These are phyloP conservation scores for Amniculicola lignicola DNA, from an alignment of 495 filamentous ascomycete species.

Conservation along the genomic window DNA sequence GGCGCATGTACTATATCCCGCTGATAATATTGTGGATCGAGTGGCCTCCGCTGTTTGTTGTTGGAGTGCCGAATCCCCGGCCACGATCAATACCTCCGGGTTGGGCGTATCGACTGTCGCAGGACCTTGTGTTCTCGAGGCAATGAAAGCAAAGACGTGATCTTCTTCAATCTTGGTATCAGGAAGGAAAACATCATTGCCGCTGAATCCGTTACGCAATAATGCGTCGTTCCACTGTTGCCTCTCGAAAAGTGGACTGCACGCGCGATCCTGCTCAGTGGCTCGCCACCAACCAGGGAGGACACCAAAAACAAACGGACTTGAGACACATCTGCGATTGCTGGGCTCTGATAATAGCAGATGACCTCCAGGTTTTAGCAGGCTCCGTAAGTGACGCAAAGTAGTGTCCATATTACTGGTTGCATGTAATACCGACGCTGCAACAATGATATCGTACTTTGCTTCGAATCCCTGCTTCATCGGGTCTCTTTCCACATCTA, in stretches of 20 bases:
- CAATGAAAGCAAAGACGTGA: neutral
- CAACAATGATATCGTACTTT: neutral
- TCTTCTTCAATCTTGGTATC: neutral
- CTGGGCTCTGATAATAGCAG: neutral
- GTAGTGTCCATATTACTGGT: neutral
- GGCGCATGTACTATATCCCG: neutral
- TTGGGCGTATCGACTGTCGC: neutral
- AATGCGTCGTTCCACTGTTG: neutral
- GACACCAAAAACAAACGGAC: no score
- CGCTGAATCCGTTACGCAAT: neutral
- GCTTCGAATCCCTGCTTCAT: neutral
- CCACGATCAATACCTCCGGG: no score
- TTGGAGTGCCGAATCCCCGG: neutral
- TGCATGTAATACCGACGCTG: neutral
- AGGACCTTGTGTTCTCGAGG: neutral
- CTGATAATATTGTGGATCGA: neutral
- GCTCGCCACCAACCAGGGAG: constrained; percentile 8
- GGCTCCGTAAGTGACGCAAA: neutral
- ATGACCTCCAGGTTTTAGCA: neutral
- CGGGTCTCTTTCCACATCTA: neutral
- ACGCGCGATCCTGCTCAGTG: neutral
- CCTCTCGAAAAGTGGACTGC: neutral
- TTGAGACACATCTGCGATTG: neutral
- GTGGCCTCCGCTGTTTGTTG: neutral
- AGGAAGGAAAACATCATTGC: constrained; percentile 1